A percentile compares a stretch with the other conserved stretches of the same genome.
These are phyloP conservation scores for Senna tora DNA, from an alignment of 306 rosid species.

Conservation along the genomic window DNA sequence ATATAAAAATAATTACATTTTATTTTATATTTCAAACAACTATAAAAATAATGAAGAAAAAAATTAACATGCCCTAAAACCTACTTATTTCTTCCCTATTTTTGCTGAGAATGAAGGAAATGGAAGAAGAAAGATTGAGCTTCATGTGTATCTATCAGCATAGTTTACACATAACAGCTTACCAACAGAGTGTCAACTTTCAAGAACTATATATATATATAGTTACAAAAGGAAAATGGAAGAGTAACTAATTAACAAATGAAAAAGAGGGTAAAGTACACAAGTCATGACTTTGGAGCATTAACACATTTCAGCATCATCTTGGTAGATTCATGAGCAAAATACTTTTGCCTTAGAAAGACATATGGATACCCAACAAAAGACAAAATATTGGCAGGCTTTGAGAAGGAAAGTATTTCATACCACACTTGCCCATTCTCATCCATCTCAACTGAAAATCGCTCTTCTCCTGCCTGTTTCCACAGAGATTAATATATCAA, in stretches of 20 bases:
- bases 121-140: background rate
- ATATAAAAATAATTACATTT: too few species aligned
- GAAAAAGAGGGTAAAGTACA: constrained; percentile 2
- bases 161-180: background rate
- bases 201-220: constrained; percentile 4
- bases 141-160: background rate
- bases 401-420: constrained; percentile 86
- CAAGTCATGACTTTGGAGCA: constrained; percentile 47
- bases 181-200: constrained; percentile 14
- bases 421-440: constrained; percentile 92
- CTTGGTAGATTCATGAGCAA: constrained; percentile 78
- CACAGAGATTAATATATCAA: constrained; percentile 23
- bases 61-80: too few species aligned
- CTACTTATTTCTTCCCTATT: background rate
- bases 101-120: background rate
- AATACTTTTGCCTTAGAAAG: constrained; percentile 74
- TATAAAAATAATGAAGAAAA: too few species aligned
- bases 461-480: constrained; percentile 91
- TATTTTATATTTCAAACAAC: too few species aligned
- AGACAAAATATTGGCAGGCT: constrained; percentile 80
- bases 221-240: constrained; percentile 6
- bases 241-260: constrained; percentile 1
- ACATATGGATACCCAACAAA: constrained; percentile 88
- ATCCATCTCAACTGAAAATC: constrained; percentile 83
- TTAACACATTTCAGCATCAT: constrained; percentile 57